Evolutionary conservation across 768 basidiomycete genomes (phyloP), one percentile per base, ranked within the genome.

Genomic region (Tulasnella sp.): DNA sequence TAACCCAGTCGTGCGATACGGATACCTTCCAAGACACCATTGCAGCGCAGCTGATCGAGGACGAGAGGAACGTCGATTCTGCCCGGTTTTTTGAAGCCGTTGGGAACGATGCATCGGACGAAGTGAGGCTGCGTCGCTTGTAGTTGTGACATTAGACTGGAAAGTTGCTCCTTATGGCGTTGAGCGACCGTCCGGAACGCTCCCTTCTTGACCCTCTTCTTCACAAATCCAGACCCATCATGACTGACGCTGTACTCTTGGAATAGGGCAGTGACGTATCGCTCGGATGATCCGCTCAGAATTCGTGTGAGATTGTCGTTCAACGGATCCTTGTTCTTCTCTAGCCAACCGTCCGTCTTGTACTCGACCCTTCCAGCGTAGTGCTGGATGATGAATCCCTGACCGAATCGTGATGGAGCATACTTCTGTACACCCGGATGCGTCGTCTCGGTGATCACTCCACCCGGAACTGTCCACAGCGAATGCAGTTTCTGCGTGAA

Each of bases 241-340:
- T 77, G 64, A 1, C 73, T 65, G 17, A 89, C 85, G 17, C 73
- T 74, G 68, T 82, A 92, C 61, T 97, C 95, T 5, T 84, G 76
- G 70, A 98, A 99, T 21, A 99, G 79, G 10, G 76, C 71, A 1
- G 88, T 82, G 41, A 98, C 80, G 67, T 88, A 92, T 41, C 80
- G 78, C 67, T 96, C 88, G 1, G 83, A 77, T 3, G 95, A 94
- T 8, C 80, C 77, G 1, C 89, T 84, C 2, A 98, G 78, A 38
- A 98, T 84, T 21, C 90, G 83, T 0, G 91, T 89, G 54, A 98
- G 79, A 69, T 96, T 93, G 70, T 97, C 94, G 68, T 97, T 97
- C 60, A 99, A 75, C 0, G 96, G 96, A 67, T 99, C 96, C 73
- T 96, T 96, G 78, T 99, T 99, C 83, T 98, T 99, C 75, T 95